These are phyloP conservation scores for Aspergillus terreus DNA, from an alignment of 2,329 filamentous ascomycete genomes.

Conservation along the genomic window DNA sequence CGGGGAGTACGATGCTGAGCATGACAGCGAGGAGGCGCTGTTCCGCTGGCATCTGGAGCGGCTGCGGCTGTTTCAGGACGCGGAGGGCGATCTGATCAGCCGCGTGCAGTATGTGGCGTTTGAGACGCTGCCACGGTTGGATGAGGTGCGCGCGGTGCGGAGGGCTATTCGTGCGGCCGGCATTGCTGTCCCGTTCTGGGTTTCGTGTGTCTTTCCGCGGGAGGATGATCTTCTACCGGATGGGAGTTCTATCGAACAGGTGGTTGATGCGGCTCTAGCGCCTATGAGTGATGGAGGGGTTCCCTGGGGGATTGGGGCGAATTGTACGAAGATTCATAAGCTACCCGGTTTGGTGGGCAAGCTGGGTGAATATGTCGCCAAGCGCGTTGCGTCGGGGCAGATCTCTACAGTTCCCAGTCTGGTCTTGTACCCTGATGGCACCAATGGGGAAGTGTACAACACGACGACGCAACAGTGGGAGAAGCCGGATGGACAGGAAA, in stretches of 20 bases:
- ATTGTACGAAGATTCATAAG: slow-evolving; percentile 53
- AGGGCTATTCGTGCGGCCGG: slow-evolving; percentile 25
- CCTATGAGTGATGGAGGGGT: slow-evolving; percentile 15
- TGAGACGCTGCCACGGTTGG: slow-evolving; percentile 62
- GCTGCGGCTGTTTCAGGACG: slow-evolving; percentile 47
- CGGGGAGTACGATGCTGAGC: slow-evolving; percentile 54
- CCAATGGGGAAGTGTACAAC: slow-evolving; percentile 65
- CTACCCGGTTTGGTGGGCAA: slow-evolving; percentile 13
- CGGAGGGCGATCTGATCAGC: slow-evolving; percentile 18
- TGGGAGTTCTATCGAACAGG: slow-evolving; percentile 46
- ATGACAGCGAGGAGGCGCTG: slow-evolving; percentile 45
- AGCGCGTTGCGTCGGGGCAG: background rate
- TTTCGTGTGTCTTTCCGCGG: slow-evolving; percentile 60
- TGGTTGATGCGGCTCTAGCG: slow-evolving; percentile 38
- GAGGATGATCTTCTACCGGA: slow-evolving; percentile 55
- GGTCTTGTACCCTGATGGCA: slow-evolving; percentile 66
- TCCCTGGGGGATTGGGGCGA: slow-evolving; percentile 64
- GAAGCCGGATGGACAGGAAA: slow-evolving; percentile 18
- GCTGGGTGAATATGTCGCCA: background rate
- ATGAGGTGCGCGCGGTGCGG: slow-evolving; percentile 57
- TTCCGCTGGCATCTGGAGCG: slow-evolving; percentile 57
- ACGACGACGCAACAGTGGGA: slow-evolving; percentile 60
- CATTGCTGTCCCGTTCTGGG: slow-evolving; percentile 51
- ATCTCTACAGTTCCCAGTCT: slow-evolving; percentile 43
- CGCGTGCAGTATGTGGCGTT: slow-evolving; percentile 57